These are phyloP conservation scores for Cydonia oblonga DNA, from an alignment of 331 rosid genomes.

Conservation along the genomic window DNA sequence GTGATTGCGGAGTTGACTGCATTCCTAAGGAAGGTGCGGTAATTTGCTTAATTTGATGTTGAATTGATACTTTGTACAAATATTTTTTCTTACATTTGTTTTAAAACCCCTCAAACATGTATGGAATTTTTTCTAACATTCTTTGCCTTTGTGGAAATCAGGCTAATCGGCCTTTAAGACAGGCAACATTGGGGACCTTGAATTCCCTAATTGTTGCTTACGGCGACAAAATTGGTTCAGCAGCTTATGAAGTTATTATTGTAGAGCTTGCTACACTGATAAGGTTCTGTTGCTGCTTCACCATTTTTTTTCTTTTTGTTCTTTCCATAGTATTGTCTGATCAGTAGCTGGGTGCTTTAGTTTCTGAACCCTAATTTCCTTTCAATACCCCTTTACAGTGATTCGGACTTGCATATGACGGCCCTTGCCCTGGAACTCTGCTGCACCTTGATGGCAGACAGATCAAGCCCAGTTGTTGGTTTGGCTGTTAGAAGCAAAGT, in stretches of 20 bases:
- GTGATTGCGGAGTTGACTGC: constrained; percentile 87
- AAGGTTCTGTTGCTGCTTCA: constrained; percentile 40
- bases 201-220: constrained; percentile 92
- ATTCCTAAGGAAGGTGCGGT: constrained; percentile 81
- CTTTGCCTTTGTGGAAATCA: constrained; percentile 40
- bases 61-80: background rate
- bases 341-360: constrained; percentile 4
- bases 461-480: constrained; percentile 78
- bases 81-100: background rate
- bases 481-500: constrained; percentile 93
- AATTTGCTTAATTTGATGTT: background rate
- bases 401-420: constrained; percentile 98
- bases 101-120: background rate
- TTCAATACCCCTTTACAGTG: constrained; percentile 39
- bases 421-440: constrained; percentile 97
- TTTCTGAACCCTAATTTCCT: constrained; percentile 3
- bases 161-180: constrained; percentile 97
- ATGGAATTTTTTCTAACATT: constrained; percentile 24
- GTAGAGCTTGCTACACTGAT: constrained; percentile 81
- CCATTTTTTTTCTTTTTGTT: background rate
- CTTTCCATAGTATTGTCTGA: background rate
- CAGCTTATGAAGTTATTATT: constrained; percentile 78
- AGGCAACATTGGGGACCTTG: constrained; percentile 91
- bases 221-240: constrained; percentile 83
- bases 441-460: constrained; percentile 94